Evolutionary conservation across 352 stramenopile genomes (phyloP).

Genomic region (Phytophthora palmivora): DNA sequence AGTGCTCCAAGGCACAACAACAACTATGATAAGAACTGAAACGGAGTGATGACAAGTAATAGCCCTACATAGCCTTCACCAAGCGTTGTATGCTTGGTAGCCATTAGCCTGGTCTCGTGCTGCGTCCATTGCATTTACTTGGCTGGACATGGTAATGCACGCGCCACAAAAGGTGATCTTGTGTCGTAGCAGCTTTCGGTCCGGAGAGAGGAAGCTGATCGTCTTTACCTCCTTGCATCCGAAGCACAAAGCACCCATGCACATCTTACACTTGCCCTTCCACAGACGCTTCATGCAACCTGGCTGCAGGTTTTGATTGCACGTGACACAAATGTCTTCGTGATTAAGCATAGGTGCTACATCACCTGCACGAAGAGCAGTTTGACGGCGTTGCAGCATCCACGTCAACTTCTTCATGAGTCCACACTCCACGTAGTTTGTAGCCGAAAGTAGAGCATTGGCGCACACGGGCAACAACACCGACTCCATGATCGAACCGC

Average conservation of each 20-base stretch:
- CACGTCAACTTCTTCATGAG: slow-evolving; percentile 68
- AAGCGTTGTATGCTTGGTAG: slow-evolving; percentile 5
- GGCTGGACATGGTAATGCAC: slow-evolving; percentile 21
- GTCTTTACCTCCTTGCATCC: slow-evolving; percentile 43
- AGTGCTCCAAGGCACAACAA: too few species aligned
- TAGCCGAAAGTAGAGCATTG: slow-evolving; percentile 43
- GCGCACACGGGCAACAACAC: slow-evolving; percentile 34
- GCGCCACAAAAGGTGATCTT: slow-evolving; percentile 27
- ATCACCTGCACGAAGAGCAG: slow-evolving; percentile 1
- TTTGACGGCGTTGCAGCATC: slow-evolving; percentile 32
- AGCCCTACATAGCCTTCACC: too few species aligned
- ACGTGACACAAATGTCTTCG: slow-evolving; percentile 32
- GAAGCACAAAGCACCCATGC: slow-evolving; percentile 35
- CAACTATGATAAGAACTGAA: too few species aligned
- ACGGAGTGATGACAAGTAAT: too few species aligned
- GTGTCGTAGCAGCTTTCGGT: slow-evolving; percentile 28
- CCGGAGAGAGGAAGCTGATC: slow-evolving; percentile 40
- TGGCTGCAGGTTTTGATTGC: slow-evolving; percentile 17
- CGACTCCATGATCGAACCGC: slow-evolving; percentile 37
- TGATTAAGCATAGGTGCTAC: not conserved
- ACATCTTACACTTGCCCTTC: slow-evolving; percentile 37
- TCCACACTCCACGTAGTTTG: slow-evolving; percentile 48
- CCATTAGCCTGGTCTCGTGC: slow-evolving; percentile 22
- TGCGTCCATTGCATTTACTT: slow-evolving; percentile 29
- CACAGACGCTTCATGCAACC: slow-evolving; percentile 14